Evolutionary conservation across 768 basidiomycete genomes (phyloP).

Genomic region (Phylloporus sp.): DNA sequence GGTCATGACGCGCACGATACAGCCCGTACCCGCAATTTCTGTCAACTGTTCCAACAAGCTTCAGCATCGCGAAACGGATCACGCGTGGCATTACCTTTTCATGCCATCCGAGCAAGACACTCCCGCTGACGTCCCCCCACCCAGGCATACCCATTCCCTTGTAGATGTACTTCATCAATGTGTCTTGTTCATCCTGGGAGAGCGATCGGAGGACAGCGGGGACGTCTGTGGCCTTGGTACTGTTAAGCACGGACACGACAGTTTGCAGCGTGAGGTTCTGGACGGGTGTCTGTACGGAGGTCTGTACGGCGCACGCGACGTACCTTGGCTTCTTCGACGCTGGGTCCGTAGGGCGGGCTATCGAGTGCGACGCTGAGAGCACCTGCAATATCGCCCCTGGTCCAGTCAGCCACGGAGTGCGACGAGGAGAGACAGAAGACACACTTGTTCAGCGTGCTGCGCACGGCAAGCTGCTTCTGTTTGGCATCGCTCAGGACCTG

Average conservation of each 20-base stretch:
- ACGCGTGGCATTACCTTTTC: conserved; percentile 68
- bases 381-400: conserved; percentile 71
- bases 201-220: conserved; percentile 68
- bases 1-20: conserved; percentile 86
- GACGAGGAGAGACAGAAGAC: conserved; percentile 19
- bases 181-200: conserved; percentile 75
- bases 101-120: conserved; percentile 80
- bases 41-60: conserved; percentile 77
- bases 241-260: conserved; percentile 87
- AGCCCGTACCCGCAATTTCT: conserved; percentile 90
- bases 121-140: conserved; percentile 60
- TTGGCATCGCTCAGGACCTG: conserved; percentile 76
- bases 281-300: background rate
- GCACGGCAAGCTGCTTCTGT: conserved; percentile 66
- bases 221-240: conserved; percentile 88
- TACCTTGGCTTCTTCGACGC: conserved; percentile 90
- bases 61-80: background rate
- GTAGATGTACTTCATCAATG: conserved; percentile 96
- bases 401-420: background rate
- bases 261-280: conserved; percentile 78
- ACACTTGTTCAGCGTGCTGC: conserved; percentile 71
- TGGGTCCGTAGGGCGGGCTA: conserved; percentile 83
- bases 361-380: conserved; percentile 72
- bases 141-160: conserved; percentile 83
- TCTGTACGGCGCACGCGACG: conserved; percentile 5